Conservation (phyloP, 208 protist species). For the Crithidia acanthocephali region DNA sequence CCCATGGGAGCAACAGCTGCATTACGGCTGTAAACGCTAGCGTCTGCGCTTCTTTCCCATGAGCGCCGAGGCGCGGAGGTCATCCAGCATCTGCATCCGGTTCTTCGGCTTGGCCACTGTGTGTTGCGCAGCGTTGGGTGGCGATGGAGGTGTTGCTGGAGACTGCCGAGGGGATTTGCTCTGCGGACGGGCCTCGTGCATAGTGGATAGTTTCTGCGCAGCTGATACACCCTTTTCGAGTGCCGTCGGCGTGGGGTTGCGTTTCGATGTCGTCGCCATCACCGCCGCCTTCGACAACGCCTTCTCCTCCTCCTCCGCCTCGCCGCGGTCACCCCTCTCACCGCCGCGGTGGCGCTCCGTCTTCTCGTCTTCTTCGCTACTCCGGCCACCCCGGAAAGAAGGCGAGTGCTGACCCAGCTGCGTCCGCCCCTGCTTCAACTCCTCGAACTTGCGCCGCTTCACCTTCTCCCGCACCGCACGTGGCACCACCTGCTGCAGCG, state of each 20-base stretch:
- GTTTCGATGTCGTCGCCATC: too few species aligned
- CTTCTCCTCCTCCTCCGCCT: not conserved
- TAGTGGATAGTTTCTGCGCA: too few species aligned
- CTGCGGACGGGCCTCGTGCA: not conserved
- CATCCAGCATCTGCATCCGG: constrained; percentile 59
- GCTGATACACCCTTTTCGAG: too few species aligned
- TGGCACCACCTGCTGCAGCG: constrained; percentile 58
- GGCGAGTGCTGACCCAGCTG: constrained; percentile 15
- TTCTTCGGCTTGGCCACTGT: constrained; percentile 26
- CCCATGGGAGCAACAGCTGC: too few species aligned
- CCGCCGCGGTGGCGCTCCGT: not conserved
- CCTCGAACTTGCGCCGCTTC: constrained; percentile 24
- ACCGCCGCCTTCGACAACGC: not conserved
- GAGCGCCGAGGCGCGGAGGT: constrained; percentile 43
- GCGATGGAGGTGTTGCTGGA: not conserved
- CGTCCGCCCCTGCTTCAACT: constrained; percentile 12
- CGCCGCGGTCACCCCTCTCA: not conserved
- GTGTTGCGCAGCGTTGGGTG: not conserved
- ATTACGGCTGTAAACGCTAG: too few species aligned
- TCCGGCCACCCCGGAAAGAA: not conserved
- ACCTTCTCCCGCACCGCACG: constrained; percentile 41
- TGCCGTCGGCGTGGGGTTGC: too few species aligned
- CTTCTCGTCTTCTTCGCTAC: not conserved
- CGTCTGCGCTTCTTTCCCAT: constrained; percentile 35
- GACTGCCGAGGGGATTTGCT: constrained; percentile 1